Conservation (phyloP, 768 basidiomycete species). For the Leccinum longicurvipes region DNA sequence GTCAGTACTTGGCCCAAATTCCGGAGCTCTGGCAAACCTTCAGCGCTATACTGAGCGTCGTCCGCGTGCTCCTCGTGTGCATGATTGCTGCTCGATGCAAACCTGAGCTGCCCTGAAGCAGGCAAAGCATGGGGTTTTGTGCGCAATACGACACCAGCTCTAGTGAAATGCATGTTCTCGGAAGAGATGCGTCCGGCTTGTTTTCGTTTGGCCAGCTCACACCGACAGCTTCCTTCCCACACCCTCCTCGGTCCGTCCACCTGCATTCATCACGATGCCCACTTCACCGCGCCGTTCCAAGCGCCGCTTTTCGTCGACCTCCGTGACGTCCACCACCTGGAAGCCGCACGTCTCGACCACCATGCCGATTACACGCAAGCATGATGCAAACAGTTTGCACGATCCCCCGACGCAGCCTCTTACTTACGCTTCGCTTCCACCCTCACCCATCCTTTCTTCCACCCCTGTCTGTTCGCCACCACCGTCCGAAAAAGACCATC, state of each 20-base stretch:
- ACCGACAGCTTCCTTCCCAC: slow-evolving; percentile 17
- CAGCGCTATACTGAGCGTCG: slow-evolving; percentile 47
- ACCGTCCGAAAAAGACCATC: slow-evolving; percentile 11
- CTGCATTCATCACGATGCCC: slow-evolving; percentile 29
- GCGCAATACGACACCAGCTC: slow-evolving; percentile 36
- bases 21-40: slow-evolving; percentile 46
- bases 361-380: slow-evolving; percentile 11
- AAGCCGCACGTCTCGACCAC: slow-evolving; percentile 11
- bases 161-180: slow-evolving; percentile 31
- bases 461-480: slow-evolving; percentile 30
- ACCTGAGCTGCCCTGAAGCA: slow-evolving; percentile 38
- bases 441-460: slow-evolving; percentile 63
- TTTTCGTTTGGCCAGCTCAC: background rate
- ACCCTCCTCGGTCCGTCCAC: background rate
- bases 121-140: slow-evolving; percentile 28
- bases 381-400: slow-evolving; percentile 7
- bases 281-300: slow-evolving; percentile 32
- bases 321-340: slow-evolving; percentile 24
- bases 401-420: slow-evolving; percentile 35
- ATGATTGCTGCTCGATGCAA: slow-evolving; percentile 42
- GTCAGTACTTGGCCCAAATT: slow-evolving; percentile 5
- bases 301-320: slow-evolving; percentile 32
- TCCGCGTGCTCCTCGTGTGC: slow-evolving; percentile 39
- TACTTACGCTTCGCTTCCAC: slow-evolving; percentile 70
- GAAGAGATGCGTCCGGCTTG: background rate